A percentile compares a stretch with the other conserved stretches of the same genome.
These are phyloP conservation scores for Rosa chinensis DNA, from an alignment of 306 rosid species.

Conservation along the genomic window DNA sequence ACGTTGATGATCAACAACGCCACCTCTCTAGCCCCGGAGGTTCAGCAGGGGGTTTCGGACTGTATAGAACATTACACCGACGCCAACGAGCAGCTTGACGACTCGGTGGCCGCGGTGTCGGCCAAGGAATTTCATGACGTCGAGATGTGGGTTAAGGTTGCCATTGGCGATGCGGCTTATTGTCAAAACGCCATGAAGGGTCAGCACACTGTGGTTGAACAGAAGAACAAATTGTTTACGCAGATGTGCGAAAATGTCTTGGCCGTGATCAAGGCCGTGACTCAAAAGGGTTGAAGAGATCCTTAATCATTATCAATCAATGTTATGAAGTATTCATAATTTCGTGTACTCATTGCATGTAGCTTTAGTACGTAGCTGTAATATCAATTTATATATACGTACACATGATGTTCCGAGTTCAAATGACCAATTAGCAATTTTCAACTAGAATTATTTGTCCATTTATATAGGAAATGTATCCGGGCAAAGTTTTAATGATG, in stretches of 20 bases:
- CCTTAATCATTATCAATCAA: background rate
- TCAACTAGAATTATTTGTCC: background rate
- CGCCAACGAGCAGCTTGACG: conserved; percentile 44
- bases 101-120: conserved; percentile 24
- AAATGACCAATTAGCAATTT: background rate
- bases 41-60: conserved; percentile 32
- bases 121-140: conserved; percentile 16
- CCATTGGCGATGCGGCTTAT: conserved; percentile 17
- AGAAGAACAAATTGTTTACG: conserved; percentile 22
- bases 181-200: conserved; percentile 13
- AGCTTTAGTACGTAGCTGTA: background rate
- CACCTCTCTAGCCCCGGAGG: background rate
- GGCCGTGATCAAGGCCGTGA: conserved; percentile 22
- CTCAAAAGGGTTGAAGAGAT: background rate
- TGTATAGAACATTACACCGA: conserved; percentile 41
- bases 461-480: background rate
- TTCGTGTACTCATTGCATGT: background rate
- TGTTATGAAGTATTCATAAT: background rate
- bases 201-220: background rate
- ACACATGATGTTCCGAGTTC: background rate
- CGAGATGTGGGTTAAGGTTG: conserved; percentile 31
- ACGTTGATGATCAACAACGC: background rate
- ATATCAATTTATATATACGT: background rate
- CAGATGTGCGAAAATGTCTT: conserved; percentile 31
- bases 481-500: too few species aligned